Base-by-base conservation (phyloP, 768 basidiomycete genomes). In the Krasilnikovozyma curviuscula region DNA sequence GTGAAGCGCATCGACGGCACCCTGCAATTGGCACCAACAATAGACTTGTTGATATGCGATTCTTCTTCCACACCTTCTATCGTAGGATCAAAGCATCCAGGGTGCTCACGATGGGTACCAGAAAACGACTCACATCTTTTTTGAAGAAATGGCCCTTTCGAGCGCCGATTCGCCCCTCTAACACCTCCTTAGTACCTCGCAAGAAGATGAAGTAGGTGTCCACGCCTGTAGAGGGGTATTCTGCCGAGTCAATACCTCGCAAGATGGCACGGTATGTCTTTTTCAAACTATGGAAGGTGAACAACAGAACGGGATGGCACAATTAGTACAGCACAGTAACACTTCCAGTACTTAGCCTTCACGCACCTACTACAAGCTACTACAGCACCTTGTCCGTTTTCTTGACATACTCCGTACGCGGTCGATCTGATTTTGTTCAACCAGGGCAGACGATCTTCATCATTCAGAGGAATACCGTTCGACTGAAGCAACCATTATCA, bases 221-320 rank as follows among this genome's bases (percentile, higher is more conserved):
- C 48, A 79, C 63, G 24, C 54, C 52, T 14, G 12, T 9, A 29
- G 42, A 13, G 28, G 31, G 44, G 35, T 9, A 7, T 7, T 29
- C 50, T 25, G 63, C 61, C 10, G 63, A 57, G 19, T 62, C 54
- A 32, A 58, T 65, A 10, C 83, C 86, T 8, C 89, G 72, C 49
- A 95, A 64, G 40, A 86, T 72, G 51, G 81, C 78, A 5, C 91
- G 78, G 62, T 95, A 95, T 53, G 70, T 70, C 56, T 59, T 70
- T 66, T 81, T 88, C 61, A 95, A 66, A 53, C 86, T 76, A 19
- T 85, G 91, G 64, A 85, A 89, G 31, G 78, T 81, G 32, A 86
- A 73, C 34, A 95, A 75, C n/a, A 82, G 73, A 1, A 81, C 83
- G 29, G 43, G 21, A 27, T 49, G 48, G 35, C 46, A 32, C n/a